Conservation (phyloP, 768 basidiomycete species). For the Lactarius sanguifluus region DNA sequence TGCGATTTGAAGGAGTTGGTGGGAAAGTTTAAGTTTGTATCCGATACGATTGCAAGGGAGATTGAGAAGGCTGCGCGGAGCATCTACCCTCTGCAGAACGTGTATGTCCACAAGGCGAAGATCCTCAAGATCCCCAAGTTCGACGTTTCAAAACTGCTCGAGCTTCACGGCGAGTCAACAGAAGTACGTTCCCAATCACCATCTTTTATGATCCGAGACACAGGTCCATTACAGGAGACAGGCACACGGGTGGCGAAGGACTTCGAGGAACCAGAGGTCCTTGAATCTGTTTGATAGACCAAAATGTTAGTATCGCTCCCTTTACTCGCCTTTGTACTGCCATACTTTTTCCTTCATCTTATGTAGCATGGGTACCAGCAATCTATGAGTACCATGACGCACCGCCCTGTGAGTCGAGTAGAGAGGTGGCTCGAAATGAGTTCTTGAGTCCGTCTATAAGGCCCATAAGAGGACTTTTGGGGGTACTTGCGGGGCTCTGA, state of each 20-base stretch:
- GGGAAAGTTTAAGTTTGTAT: constrained; percentile 98
- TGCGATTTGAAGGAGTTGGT: constrained; percentile 98
- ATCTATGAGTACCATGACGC: constrained; percentile 40
- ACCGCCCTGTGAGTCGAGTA: background rate
- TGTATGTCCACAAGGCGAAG: constrained; percentile 98
- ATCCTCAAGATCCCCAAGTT: constrained; percentile 98
- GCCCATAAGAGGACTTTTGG: background rate
- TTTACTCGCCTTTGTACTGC: constrained; percentile 28
- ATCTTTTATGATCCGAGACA: constrained; percentile 14
- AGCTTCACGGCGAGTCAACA: constrained; percentile 93
- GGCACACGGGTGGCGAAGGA: constrained; percentile 93
- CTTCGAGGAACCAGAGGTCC: constrained; percentile 97
- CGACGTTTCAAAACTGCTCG: constrained; percentile 91
- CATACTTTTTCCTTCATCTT: constrained; percentile 33
- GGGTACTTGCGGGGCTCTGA: background rate
- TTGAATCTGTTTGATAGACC: constrained; percentile 78
- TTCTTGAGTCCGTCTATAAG: too few species aligned
- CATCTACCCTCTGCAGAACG: constrained; percentile 99
- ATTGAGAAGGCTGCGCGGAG: constrained; percentile 96
- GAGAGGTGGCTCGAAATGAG: too few species aligned
- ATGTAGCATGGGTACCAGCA: constrained; percentile 41
- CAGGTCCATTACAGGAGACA: constrained; percentile 64
- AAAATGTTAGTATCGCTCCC: constrained; percentile 31
- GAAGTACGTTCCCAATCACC: constrained; percentile 59
- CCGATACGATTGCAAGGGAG: constrained; percentile 98